These are phyloP conservation scores for Lentinula lateritia DNA, from an alignment of 768 basidiomycete species.

Conservation along the genomic window DNA sequence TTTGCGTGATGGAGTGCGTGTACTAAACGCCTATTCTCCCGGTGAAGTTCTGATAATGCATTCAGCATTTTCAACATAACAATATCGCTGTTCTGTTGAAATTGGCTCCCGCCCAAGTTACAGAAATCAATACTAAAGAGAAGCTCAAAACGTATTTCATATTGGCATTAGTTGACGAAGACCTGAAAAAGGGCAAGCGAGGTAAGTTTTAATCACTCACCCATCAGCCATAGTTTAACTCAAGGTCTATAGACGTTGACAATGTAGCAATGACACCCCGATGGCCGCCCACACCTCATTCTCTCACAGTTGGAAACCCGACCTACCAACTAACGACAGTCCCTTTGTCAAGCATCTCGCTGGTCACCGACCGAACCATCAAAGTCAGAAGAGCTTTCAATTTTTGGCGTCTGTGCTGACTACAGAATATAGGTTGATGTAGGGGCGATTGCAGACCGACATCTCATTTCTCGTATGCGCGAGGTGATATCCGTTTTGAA, in stretches of 20 bases:
- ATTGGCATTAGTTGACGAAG: slow-evolving; percentile 63
- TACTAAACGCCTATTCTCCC: background rate
- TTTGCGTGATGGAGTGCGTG: slow-evolving; percentile 71
- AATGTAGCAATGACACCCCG: slow-evolving; percentile 55
- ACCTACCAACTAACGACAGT: slow-evolving; percentile 66
- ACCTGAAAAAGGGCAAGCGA: slow-evolving; percentile 47
- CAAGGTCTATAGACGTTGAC: slow-evolving; percentile 44
- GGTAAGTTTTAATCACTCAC: slow-evolving; percentile 31
- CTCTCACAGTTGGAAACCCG: slow-evolving; percentile 40
- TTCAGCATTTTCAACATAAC: slow-evolving; percentile 69
- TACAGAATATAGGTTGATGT: slow-evolving; percentile 53
- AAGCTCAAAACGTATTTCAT: slow-evolving; percentile 59
- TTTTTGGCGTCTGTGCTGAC: slow-evolving; percentile 5
- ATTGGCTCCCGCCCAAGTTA: slow-evolving; percentile 43
- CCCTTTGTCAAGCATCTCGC: slow-evolving; percentile 64
- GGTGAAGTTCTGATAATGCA: slow-evolving; percentile 3
- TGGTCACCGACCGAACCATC: slow-evolving; percentile 64
- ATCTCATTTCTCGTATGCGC: slow-evolving; percentile 56
- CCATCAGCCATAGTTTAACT: background rate
- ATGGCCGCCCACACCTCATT: slow-evolving; percentile 65
- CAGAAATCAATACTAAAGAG: slow-evolving; percentile 37
- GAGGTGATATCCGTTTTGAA: slow-evolving; percentile 49
- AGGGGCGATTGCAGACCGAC: slow-evolving; percentile 60
- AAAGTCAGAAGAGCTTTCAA: slow-evolving; percentile 46
- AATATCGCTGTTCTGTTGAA: slow-evolving; percentile 72